Evolutionary conservation across 2,329 filamentous ascomycete genomes (phyloP).

Genomic region (Sarocladium strictum): DNA sequence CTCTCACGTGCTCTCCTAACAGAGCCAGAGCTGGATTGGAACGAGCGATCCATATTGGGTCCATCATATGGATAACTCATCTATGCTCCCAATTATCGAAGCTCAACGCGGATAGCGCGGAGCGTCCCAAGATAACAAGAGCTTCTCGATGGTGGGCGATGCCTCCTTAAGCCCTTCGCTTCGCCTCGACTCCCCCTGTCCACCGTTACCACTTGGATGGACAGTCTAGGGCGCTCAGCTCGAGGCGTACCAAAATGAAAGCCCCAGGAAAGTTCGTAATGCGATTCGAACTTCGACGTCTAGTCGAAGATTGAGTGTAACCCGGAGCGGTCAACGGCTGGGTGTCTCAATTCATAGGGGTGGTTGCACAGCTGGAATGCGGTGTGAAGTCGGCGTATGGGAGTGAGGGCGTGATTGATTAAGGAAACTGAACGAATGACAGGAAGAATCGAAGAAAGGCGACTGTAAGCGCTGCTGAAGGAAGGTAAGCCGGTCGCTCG

Average conservation of each 20-base stretch:
- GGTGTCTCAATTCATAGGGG: slow-evolving; percentile 6
- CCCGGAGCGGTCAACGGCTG: slow-evolving; percentile 7
- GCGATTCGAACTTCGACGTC: neutral
- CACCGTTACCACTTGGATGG: neutral
- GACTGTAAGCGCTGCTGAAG: slow-evolving; percentile 4
- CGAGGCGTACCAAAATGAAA: neutral
- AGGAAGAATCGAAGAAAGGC: neutral
- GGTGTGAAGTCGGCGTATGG: neutral
- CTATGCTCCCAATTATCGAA: slow-evolving; percentile 12
- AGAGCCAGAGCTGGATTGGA: slow-evolving; percentile 36
- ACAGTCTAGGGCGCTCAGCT: neutral
- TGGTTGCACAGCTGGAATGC: slow-evolving; percentile 7
- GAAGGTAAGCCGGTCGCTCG: slow-evolving; percentile 7
- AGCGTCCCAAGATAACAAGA: neutral
- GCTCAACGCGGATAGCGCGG: neutral
- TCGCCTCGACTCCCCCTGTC: neutral
- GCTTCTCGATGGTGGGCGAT: neutral
- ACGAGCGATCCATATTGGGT: slow-evolving; percentile 42
- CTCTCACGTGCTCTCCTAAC: slow-evolving; percentile 50
- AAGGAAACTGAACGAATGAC: slow-evolving; percentile 4
- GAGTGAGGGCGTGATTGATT: neutral
- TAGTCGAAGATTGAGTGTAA: neutral
- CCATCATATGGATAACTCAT: slow-evolving; percentile 54
- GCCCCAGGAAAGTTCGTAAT: neutral
- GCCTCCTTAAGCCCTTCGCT: neutral